phyloP scores from a whole-genome alignment of 129 eudicot species.

The Helianthus annuus region HanXRQr2.0-SUNRISE NC_035437.2:161739394-161739893 shows the following conservation, averaged over 20 bases:
- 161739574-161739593: slow-evolving; percentile 90
- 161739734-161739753: slow-evolving; percentile 18
- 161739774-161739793: slow-evolving; percentile 97
- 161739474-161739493: too few species aligned
- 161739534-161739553: not conserved
- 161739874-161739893: slow-evolving; percentile 85
- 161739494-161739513: too few species aligned
- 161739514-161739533: not conserved
- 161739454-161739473: not conserved
- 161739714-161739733: not conserved
- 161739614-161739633: slow-evolving; percentile 89
- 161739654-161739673: slow-evolving; percentile 84
- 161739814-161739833: slow-evolving; percentile 83
- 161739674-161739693: slow-evolving; percentile 79
- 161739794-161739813: slow-evolving; percentile 82
- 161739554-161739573: slow-evolving; percentile 65
- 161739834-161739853: slow-evolving; percentile 88
- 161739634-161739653: slow-evolving; percentile 81
- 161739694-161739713: slow-evolving; percentile 10
- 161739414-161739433: too few species aligned
- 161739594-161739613: slow-evolving; percentile 86
- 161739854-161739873: slow-evolving; percentile 86
- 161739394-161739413: too few species aligned
- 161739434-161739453: too few species aligned
- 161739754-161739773: not conserved